Conservation (phyloP, 805 yeast genomes). For the Metschnikowia lachancei region DNA sequence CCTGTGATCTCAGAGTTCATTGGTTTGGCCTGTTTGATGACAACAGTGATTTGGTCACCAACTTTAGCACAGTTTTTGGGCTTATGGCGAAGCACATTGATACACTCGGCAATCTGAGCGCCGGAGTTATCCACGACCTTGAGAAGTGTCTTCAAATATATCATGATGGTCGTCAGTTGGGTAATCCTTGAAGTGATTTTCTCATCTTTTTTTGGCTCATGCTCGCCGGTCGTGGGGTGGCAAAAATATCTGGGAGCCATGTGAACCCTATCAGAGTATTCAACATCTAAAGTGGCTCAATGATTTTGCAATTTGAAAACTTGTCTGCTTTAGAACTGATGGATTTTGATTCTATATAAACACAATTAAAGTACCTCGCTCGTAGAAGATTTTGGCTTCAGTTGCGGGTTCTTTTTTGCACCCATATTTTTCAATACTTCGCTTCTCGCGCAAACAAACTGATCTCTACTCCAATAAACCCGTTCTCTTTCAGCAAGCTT, state of each 20-base stretch:
- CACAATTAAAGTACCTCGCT: no score
- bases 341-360: no score
- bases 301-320: no score
- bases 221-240: slow-evolving; percentile 13
- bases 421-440: no score
- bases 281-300: no score
- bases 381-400: no score
- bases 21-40: slow-evolving; percentile 87
- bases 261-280: no score
- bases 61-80: slow-evolving; percentile 79
- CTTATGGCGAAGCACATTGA: slow-evolving; percentile 86
- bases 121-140: slow-evolving; percentile 96
- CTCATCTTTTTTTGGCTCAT: slow-evolving; percentile 6
- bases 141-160: slow-evolving; percentile 80
- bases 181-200: neutral
- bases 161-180: slow-evolving; percentile 47
- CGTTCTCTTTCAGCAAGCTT: no score
- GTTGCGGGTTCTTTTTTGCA: no score
- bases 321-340: no score
- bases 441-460: no score
- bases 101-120: slow-evolving; percentile 91
- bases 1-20: slow-evolving; percentile 69
- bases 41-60: slow-evolving; percentile 93
- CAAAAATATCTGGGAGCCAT: neutral
- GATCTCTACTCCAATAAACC: no score